phyloP scores from a whole-genome alignment of 2,329 filamentous ascomycete species.

The Fusarium stilboides region DNA sequence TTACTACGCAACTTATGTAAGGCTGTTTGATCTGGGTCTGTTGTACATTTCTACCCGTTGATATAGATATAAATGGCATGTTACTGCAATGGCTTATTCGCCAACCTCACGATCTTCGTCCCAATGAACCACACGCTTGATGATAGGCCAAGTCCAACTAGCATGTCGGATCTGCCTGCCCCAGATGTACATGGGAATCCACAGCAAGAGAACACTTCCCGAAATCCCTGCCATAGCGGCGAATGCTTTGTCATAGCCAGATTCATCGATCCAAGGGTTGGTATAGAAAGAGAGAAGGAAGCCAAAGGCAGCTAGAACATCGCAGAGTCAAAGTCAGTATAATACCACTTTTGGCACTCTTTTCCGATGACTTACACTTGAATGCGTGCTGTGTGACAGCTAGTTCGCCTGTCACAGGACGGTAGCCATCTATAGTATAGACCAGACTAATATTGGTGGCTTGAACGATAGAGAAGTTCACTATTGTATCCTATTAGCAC shows the following conservation, averaged over 20 bases:
- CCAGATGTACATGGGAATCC: constrained; percentile 67
- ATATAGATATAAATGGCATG: too few species aligned
- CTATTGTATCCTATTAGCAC: background rate
- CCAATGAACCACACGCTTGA: constrained; percentile 64
- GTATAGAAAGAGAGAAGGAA: constrained; percentile 74
- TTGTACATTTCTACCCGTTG: too few species aligned
- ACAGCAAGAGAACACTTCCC: constrained; percentile 62
- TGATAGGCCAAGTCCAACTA: constrained; percentile 64
- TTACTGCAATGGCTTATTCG: constrained; percentile 55
- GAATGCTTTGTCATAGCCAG: constrained; percentile 67
- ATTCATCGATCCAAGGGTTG: constrained; percentile 68
- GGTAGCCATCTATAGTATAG: constrained; percentile 71
- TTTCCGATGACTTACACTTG: constrained; percentile 61
- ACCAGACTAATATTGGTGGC: constrained; percentile 70
- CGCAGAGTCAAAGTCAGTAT: background rate
- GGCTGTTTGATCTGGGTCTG: too few species aligned
- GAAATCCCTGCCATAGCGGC: constrained; percentile 71
- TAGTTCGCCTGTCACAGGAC: constrained; percentile 70
- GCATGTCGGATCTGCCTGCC: constrained; percentile 64
- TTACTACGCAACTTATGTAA: too few species aligned
- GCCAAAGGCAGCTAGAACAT: constrained; percentile 64
- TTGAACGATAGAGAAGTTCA: constrained; percentile 70
- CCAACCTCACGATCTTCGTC: constrained; percentile 68
- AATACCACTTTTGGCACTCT: too few species aligned
- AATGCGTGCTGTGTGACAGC: constrained; percentile 68